phyloP scores from a whole-genome alignment of 805 yeast genomes.

The Saccharomycopsis babjevae region DNA sequence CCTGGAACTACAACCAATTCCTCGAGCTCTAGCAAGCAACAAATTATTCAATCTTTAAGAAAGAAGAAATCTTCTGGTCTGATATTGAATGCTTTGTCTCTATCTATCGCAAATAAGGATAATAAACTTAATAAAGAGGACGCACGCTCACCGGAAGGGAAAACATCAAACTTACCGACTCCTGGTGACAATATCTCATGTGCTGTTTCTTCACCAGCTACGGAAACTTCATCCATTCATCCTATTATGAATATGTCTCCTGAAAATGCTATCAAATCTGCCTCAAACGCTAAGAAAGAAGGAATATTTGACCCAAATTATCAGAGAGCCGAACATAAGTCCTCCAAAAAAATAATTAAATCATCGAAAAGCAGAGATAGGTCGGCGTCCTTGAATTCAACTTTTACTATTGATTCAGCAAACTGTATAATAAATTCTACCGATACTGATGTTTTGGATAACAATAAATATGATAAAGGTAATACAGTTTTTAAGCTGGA shows the following conservation, averaged over 20 bases:
- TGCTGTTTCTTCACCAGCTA: neutral
- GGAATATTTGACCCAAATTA: neutral
- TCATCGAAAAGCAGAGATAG: neutral
- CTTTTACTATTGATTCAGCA: slow-evolving; percentile 3
- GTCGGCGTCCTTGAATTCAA: slow-evolving; percentile 1
- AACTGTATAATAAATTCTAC: neutral
- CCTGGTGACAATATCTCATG: neutral
- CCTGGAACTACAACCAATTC: neutral
- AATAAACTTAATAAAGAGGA: neutral
- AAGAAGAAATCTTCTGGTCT: slow-evolving; percentile 1
- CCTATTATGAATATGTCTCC: neutral
- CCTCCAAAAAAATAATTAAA: neutral
- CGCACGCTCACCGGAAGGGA: neutral
- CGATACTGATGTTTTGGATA: neutral
- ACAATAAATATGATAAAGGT: neutral
- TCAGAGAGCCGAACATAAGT: neutral
- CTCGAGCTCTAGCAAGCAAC: neutral
- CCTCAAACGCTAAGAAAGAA: neutral
- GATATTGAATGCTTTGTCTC: neutral
- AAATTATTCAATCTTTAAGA: neutral
- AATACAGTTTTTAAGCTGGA: neutral
- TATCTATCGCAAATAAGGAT: neutral
- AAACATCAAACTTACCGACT: neutral
- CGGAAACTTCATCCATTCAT: neutral
- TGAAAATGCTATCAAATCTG: neutral